A percentile compares a stretch with the other conserved stretches of the same genome.
These are phyloP conservation scores for Stephanodiscus minutulus DNA, from an alignment of 108 stramenopile species.

Conservation along the genomic window DNA sequence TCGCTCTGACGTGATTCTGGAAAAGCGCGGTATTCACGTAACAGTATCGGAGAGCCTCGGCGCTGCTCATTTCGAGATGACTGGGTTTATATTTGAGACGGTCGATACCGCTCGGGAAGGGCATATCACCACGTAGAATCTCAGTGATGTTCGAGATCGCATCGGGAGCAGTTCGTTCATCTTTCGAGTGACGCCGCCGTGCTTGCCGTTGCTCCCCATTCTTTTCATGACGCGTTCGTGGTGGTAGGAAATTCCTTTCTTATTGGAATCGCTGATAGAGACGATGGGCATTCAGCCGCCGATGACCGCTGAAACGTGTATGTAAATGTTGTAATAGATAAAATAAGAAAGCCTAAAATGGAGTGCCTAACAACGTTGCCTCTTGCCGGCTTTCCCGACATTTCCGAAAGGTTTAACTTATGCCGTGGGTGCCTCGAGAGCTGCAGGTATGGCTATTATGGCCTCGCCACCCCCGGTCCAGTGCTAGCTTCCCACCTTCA, in stretches of 20 bases:
- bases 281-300: background rate
- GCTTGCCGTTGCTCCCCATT: background rate
- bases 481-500: too few relatives aligned
- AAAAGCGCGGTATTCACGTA: slow-evolving; percentile 8
- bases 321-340: background rate
- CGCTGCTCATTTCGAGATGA: background rate
- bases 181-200: background rate
- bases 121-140: background rate
- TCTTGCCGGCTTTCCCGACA: background rate
- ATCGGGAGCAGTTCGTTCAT: background rate
- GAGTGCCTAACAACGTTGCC: background rate
- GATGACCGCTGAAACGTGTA: background rate
- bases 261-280: background rate
- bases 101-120: background rate
- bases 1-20: background rate
- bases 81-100: slow-evolving; percentile 11
- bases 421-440: too few relatives aligned
- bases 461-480: too few relatives aligned
- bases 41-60: slow-evolving; percentile 13
- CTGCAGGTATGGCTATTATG: too few relatives aligned
- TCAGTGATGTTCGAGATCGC: background rate
- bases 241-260: background rate
- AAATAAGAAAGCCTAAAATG: background rate
- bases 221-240: background rate
- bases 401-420: too few relatives aligned